Percentiles rank a stretch among this genome's conserved stretches.
These are phyloP conservation scores for Pseudocercospora crystallina DNA, from an alignment of 2,329 filamentous ascomycete species.

Conservation along the genomic window DNA sequence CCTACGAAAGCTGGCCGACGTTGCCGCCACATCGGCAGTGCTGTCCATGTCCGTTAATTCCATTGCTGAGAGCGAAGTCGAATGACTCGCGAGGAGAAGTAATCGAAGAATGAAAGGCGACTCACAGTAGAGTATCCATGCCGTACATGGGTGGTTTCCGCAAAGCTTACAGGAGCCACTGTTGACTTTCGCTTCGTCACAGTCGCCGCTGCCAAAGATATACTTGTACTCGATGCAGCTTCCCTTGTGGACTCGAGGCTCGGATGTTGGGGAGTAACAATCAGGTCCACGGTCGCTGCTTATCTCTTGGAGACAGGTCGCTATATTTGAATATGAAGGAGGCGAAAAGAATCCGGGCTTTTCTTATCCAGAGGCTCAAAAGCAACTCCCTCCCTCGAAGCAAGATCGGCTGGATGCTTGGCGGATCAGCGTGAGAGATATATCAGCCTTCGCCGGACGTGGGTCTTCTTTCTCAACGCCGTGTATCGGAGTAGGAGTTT, in stretches of 20 bases:
- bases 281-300: too few species aligned
- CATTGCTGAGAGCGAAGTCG: not conserved
- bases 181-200: too few species aligned
- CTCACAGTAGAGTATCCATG: slow-evolving; percentile 28
- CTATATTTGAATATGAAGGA: too few species aligned
- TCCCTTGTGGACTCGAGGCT: too few species aligned
- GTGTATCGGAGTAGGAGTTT: not conserved
- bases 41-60: slow-evolving; percentile 16
- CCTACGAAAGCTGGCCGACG: slow-evolving; percentile 83
- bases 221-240: too few species aligned
- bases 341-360: too few species aligned
- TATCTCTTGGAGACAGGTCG: too few species aligned
- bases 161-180: too few species aligned
- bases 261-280: too few species aligned
- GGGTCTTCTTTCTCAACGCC: not conserved
- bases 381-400: not conserved
- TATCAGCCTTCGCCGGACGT: not conserved
- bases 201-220: too few species aligned
- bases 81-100: too few species aligned
- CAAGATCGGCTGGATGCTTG: slow-evolving; percentile 1
- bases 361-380: not conserved
- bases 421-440: not conserved
- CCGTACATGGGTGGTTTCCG: not conserved
- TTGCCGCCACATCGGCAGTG: slow-evolving; percentile 88
- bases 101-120: not conserved